Conservation (phyloP, 2,329 filamentous ascomycete species). For the Beauveria sp. region DNA sequence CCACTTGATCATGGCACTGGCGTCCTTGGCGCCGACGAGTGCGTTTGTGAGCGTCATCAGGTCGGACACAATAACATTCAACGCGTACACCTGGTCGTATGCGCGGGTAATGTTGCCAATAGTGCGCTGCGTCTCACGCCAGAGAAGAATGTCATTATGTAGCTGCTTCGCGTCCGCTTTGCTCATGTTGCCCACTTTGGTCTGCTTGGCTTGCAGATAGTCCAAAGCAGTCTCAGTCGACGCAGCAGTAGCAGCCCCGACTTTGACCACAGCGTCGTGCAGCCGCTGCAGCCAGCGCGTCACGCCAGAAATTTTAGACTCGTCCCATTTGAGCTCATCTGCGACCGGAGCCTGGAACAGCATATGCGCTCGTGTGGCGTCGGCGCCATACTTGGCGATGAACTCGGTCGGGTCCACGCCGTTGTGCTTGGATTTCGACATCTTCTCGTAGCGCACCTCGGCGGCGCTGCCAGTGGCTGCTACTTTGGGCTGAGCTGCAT, state of each 20-base stretch:
- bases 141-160: slow-evolving; percentile 44
- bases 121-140: slow-evolving; percentile 60
- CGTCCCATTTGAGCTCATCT: slow-evolving; percentile 84
- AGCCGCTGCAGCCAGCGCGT: slow-evolving; percentile 72
- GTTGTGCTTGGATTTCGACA: slow-evolving; percentile 94
- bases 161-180: slow-evolving; percentile 28
- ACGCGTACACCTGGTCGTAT: slow-evolving; percentile 62
- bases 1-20: slow-evolving; percentile 36
- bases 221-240: slow-evolving; percentile 19
- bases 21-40: slow-evolving; percentile 39
- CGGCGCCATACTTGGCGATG: slow-evolving; percentile 69
- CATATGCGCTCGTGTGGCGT: slow-evolving; percentile 78
- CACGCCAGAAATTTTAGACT: slow-evolving; percentile 71
- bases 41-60: slow-evolving; percentile 74
- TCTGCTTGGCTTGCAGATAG: slow-evolving; percentile 30
- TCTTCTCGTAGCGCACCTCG: slow-evolving; percentile 71
- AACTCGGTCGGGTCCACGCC: slow-evolving; percentile 73
- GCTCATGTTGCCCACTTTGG: slow-evolving; percentile 23
- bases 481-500: slow-evolving; percentile 51
- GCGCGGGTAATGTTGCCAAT: slow-evolving; percentile 60
- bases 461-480: slow-evolving; percentile 50
- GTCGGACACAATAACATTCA: slow-evolving; percentile 80
- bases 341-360: slow-evolving; percentile 80
- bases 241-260: slow-evolving; percentile 14
- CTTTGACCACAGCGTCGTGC: slow-evolving; percentile 43